Conservation (phyloP, 2,329 filamentous ascomycete genomes). For the Epichloe hybrida region DNA sequence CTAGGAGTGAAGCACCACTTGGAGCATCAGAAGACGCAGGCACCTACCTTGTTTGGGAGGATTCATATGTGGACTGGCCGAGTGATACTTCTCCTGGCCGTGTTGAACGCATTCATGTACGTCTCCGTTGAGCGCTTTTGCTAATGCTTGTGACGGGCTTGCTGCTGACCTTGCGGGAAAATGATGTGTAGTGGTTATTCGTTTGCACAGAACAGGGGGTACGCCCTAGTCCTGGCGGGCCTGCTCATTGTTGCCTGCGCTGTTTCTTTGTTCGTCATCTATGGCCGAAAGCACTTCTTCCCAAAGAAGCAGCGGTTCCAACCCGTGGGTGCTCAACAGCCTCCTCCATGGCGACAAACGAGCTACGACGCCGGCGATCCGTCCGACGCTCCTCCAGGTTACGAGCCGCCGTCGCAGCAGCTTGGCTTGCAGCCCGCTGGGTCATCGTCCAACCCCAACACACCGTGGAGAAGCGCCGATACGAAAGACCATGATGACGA, state of each 20-base stretch:
- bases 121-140: conserved; percentile 10
- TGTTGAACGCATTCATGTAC: conserved; percentile 44
- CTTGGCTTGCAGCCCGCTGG: conserved; percentile 16
- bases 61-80: conserved; percentile 46
- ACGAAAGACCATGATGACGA: conserved; percentile 18
- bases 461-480: conserved; percentile 14
- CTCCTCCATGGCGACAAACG: conserved; percentile 17
- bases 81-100: conserved; percentile 36
- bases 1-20: conserved; percentile 44
- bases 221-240: conserved; percentile 33
- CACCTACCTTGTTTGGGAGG: conserved; percentile 35
- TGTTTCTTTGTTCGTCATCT: conserved; percentile 22
- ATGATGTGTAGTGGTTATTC: conserved; percentile 35
- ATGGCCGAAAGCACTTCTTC: conserved; percentile 15
- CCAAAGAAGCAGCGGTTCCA: conserved; percentile 9
- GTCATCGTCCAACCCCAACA: conserved; percentile 11
- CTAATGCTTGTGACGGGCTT: neutral
- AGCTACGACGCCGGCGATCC: conserved; percentile 12
- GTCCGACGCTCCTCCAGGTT: conserved; percentile 20
- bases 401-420: conserved; percentile 19
- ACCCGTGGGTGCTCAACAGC: conserved; percentile 12
- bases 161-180: conserved; percentile 5
- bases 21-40: conserved; percentile 34
- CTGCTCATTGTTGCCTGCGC: conserved; percentile 31
- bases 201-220: conserved; percentile 36